A percentile compares a stretch with the other conserved stretches of the same genome.
phyloP scores from a whole-genome alignment of 495 filamentous ascomycete species.

The Penicillium pancosmium region DNA sequence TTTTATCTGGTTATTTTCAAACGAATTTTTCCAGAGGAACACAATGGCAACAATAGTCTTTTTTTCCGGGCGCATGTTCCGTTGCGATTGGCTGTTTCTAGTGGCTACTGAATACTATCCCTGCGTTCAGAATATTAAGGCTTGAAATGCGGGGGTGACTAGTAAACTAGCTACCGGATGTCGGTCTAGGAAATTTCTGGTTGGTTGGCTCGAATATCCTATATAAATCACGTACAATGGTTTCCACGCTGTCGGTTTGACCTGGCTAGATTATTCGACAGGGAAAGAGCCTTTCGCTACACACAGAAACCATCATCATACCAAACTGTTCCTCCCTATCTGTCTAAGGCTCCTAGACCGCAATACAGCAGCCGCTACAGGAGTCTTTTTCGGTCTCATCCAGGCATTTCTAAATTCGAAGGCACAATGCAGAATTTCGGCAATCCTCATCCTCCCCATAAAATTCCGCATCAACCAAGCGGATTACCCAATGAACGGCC shows the following conservation, averaged over 20 bases:
- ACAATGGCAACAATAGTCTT: background rate
- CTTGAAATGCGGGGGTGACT: background rate
- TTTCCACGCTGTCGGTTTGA: no score
- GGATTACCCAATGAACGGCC: slow-evolving; percentile 9
- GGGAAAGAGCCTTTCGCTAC: no score
- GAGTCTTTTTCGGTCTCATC: no score
- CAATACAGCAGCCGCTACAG: no score
- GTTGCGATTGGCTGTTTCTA: background rate
- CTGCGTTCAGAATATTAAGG: background rate
- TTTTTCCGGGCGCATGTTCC: background rate
- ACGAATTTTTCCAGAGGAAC: background rate
- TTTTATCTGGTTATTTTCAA: no score
- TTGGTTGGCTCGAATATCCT: background rate
- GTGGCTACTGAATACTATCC: background rate
- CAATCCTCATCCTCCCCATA: background rate
- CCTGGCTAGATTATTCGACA: no score
- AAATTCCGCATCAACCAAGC: slow-evolving; percentile 2
- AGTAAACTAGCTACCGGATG: background rate
- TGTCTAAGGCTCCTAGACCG: no score
- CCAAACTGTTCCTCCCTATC: no score
- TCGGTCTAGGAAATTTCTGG: background rate
- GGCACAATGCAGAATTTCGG: background rate
- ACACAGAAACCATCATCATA: no score
- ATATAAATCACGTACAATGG: no score
- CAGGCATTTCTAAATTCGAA: background rate